Conservation (phyloP, 768 basidiomycete species). For the Cystobasidium tubakii region DNA sequence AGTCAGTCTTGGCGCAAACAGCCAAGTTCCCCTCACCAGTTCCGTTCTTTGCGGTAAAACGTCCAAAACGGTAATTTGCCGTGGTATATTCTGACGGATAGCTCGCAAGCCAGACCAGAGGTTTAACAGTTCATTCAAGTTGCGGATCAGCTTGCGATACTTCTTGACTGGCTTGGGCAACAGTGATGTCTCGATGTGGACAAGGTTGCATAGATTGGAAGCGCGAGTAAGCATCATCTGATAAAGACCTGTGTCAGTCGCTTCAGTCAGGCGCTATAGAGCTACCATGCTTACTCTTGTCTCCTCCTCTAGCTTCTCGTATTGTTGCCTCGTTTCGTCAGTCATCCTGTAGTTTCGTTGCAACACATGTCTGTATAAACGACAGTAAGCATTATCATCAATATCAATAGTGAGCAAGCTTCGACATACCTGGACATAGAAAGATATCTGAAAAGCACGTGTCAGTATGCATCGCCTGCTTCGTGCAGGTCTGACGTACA, state of each 20-base stretch:
- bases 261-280: not conserved
- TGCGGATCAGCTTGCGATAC: slow-evolving; percentile 1
- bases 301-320: slow-evolving; percentile 10
- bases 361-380: not conserved
- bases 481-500: slow-evolving; percentile 5
- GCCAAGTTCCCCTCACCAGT: not conserved
- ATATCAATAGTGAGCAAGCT: not conserved
- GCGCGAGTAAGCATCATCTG: slow-evolving; percentile 10
- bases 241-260: too few relatives aligned
- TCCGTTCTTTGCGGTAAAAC: slow-evolving; percentile 26
- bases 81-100: slow-evolving; percentile 31
- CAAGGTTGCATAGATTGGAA: not conserved
- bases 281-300: slow-evolving; percentile 5
- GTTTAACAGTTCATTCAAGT: slow-evolving; percentile 5
- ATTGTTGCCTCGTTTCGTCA: slow-evolving; percentile 7
- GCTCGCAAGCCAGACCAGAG: slow-evolving; percentile 26
- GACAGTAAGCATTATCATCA: not conserved
- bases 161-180: slow-evolving; percentile 24
- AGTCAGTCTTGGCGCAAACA: too few relatives aligned
- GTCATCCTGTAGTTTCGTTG: not conserved
- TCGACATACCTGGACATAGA: slow-evolving; percentile 26
- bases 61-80: slow-evolving; percentile 22
- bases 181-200: slow-evolving; percentile 15
- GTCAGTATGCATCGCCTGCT: too few relatives aligned
- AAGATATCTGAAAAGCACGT: slow-evolving; percentile 3